Evolutionary conservation across 2,329 filamentous ascomycete species (phyloP).

Genomic region (Cladosporium sp.): DNA sequence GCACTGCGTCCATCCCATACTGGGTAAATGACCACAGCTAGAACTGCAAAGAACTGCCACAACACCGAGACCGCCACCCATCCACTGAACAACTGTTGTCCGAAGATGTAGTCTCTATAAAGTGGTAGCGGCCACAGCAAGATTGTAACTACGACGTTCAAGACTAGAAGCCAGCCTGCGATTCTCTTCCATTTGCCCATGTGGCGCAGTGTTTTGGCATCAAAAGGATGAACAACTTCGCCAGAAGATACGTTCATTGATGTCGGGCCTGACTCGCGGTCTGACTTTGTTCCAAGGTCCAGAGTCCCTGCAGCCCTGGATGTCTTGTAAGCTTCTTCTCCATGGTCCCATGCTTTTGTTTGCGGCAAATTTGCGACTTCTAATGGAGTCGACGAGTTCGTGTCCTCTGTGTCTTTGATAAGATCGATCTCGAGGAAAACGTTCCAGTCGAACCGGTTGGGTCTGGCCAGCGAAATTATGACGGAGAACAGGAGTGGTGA

Average conservation of each 20-base stretch:
- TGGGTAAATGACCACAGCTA: neutral
- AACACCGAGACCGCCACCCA: neutral
- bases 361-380: neutral
- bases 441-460: no score
- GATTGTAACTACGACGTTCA: neutral
- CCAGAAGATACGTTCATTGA: neutral
- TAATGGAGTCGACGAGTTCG: neutral
- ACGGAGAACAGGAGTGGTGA: constrained; percentile 26
- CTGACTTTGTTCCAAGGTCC: neutral
- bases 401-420: neutral
- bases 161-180: neutral
- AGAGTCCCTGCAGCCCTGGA: neutral
- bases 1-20: neutral
- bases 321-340: neutral
- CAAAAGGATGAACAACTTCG: neutral
- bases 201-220: neutral
- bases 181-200: neutral
- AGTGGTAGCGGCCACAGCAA: neutral
- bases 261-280: neutral
- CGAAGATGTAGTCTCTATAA: neutral
- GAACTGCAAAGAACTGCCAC: neutral
- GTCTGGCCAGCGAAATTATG: no score
- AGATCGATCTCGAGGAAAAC: neutral
- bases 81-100: neutral
- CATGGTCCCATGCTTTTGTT: neutral